A percentile compares a stretch with the other conserved stretches of the same genome.
phyloP scores from a whole-genome alignment of 805 yeast genomes.

The Yarrowia hollandica region DNA sequence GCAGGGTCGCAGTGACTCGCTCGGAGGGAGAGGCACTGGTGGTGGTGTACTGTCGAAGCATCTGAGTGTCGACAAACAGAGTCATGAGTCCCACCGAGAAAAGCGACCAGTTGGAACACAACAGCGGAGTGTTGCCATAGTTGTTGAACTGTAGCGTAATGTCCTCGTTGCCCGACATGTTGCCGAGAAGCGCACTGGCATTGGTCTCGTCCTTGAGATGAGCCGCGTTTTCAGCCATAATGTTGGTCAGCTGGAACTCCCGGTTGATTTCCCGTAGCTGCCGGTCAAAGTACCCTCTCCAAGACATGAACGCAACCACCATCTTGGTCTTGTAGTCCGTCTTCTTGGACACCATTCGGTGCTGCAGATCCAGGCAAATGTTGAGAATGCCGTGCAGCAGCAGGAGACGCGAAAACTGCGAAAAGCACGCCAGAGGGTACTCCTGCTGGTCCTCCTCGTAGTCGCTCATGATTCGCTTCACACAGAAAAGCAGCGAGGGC shows the following conservation, averaged over 20 bases:
- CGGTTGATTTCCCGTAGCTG: conserved; percentile 38
- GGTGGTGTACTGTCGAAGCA: conserved; percentile 35
- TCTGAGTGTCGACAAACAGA: conserved; percentile 37
- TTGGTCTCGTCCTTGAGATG: conserved; percentile 19
- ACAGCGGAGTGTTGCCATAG: conserved; percentile 34
- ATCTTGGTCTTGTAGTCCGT: conserved; percentile 41
- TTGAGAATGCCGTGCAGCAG: conserved; percentile 44
- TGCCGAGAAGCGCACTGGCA: conserved; percentile 26
- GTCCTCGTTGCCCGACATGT: conserved; percentile 32
- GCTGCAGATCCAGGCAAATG: conserved; percentile 43
- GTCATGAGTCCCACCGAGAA: conserved; percentile 37
- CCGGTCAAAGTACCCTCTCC: conserved; percentile 45
- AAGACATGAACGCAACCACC: conserved; percentile 41
- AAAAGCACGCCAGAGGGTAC: conserved; percentile 42
- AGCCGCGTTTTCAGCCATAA: conserved; percentile 20
- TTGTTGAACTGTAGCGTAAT: conserved; percentile 32
- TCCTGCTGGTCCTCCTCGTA: conserved; percentile 41
- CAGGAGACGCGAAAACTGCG: conserved; percentile 45
- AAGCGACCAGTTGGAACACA: conserved; percentile 38
- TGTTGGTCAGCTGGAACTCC: conserved; percentile 29
- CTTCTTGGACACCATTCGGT: conserved; percentile 42
- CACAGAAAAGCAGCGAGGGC: conserved; percentile 42
- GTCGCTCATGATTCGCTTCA: conserved; percentile 41
- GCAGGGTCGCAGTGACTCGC: conserved; percentile 33
- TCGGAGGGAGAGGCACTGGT: conserved; percentile 29